Conservation (phyloP, 2,329 filamentous ascomycete species). For the Exophiala lecanii-corni region DNA sequence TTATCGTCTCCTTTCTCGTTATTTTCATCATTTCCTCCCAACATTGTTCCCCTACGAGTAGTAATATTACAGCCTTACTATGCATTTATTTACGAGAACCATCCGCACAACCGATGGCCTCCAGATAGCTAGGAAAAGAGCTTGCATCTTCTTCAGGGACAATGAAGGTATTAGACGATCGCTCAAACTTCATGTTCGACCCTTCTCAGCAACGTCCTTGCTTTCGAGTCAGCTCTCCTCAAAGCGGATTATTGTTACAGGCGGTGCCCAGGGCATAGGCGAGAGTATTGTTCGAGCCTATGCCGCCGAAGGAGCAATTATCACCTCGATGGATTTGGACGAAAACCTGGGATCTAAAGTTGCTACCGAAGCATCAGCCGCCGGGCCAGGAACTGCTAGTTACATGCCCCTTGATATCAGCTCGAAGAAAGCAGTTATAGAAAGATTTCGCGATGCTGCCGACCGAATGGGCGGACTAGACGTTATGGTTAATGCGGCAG, state of each 20-base stretch:
- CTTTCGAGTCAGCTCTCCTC: no score
- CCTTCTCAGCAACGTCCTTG: no score
- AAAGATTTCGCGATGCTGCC: background rate
- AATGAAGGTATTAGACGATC: no score
- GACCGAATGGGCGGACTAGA: background rate
- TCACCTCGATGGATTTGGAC: conserved; percentile 34
- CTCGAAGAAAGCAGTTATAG: background rate
- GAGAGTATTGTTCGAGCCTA: conserved; percentile 35
- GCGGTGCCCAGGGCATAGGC: conserved; percentile 33
- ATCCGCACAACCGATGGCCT: no score
- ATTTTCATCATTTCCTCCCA: no score
- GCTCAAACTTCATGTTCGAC: no score
- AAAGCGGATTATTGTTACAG: conserved; percentile 20
- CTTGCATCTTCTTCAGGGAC: no score
- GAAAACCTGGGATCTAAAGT: background rate
- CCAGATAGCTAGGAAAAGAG: no score
- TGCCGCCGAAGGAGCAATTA: conserved; percentile 35
- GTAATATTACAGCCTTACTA: no score
- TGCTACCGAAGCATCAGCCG: background rate
- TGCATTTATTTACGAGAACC: no score
- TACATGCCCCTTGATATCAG: background rate
- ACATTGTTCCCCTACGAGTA: no score
- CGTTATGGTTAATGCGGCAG: background rate
- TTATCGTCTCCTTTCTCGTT: no score
- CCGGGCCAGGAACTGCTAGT: background rate